phyloP scores from a whole-genome alignment of 371 early-diverging fungal species.

The Nematocida major region DNA sequence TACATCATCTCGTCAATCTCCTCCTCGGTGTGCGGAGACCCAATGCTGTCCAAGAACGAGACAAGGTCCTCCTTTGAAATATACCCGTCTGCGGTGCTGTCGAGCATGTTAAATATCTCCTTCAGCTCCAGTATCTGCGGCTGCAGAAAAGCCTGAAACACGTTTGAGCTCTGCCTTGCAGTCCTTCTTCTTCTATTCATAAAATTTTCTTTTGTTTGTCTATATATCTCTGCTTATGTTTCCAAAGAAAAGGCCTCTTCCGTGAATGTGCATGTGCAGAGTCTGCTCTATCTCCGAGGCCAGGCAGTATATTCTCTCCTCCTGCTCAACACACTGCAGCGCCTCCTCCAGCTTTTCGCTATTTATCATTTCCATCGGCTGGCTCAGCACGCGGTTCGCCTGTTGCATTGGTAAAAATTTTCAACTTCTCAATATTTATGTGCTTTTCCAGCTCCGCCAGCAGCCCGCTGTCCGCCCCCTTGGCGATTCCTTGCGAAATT shows the following conservation, averaged over 20 bases:
- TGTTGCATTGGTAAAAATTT: constrained; percentile 18
- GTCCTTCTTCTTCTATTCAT: constrained; percentile 57
- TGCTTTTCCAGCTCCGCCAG: not conserved
- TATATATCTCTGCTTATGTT: constrained; percentile 22
- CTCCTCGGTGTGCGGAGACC: constrained; percentile 70
- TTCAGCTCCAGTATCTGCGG: constrained; percentile 84
- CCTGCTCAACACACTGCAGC: constrained; percentile 6
- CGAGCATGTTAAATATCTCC: constrained; percentile 84
- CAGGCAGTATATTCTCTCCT: not conserved
- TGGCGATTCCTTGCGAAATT: constrained; percentile 38
- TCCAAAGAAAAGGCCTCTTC: constrained; percentile 16
- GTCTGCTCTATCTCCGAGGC: constrained; percentile 4
- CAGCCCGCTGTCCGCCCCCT: not conserved
- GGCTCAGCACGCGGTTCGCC: not conserved
- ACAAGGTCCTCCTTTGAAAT: constrained; percentile 77
- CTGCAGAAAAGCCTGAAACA: constrained; percentile 93
- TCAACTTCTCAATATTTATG: not conserved
- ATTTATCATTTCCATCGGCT: not conserved
- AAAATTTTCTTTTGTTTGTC: constrained; percentile 40
- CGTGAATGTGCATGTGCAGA: constrained; percentile 5
- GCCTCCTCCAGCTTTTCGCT: not conserved
- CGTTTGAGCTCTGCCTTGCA: constrained; percentile 77
- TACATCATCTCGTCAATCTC: constrained; percentile 79
- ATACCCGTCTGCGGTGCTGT: constrained; percentile 76
- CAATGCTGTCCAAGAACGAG: constrained; percentile 73